These are phyloP conservation scores for Simplicillium sp. DNA, from an alignment of 2,329 filamentous ascomycete genomes.

Conservation along the genomic window DNA sequence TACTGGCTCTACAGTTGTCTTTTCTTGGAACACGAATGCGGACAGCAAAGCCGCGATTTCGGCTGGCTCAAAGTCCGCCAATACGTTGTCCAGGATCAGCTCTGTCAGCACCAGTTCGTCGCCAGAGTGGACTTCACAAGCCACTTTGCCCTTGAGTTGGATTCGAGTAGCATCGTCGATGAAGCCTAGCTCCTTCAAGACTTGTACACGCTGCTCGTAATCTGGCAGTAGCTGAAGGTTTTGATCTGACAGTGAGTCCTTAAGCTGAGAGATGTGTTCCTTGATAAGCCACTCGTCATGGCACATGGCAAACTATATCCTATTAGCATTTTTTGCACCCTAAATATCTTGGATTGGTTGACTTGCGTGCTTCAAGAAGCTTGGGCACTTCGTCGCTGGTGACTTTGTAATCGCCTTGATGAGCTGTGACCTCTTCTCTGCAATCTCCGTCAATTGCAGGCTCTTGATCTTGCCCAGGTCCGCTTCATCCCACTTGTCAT, in stretches of 20 bases:
- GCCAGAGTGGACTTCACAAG: slow-evolving; percentile 94
- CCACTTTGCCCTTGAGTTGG: slow-evolving; percentile 94
- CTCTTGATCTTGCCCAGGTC: slow-evolving; percentile 78
- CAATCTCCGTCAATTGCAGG: slow-evolving; percentile 68
- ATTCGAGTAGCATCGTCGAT: slow-evolving; percentile 82
- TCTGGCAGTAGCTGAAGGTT: slow-evolving; percentile 93
- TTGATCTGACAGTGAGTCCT: slow-evolving; percentile 86
- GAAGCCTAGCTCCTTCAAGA: slow-evolving; percentile 85
- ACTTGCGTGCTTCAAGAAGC: slow-evolving; percentile 82
- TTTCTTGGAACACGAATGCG: slow-evolving; percentile 95
- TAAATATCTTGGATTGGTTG: background rate
- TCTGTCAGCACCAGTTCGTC: slow-evolving; percentile 95
- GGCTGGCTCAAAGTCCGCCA: slow-evolving; percentile 89
- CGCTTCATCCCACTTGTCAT: slow-evolving; percentile 71
- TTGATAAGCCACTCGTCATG: slow-evolving; percentile 96
- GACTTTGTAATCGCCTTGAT: slow-evolving; percentile 54
- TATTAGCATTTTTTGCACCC: slow-evolving; percentile 15
- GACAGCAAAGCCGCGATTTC: slow-evolving; percentile 93
- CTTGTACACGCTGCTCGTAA: slow-evolving; percentile 89
- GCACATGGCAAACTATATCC: slow-evolving; percentile 79
- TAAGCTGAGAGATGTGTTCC: slow-evolving; percentile 81
- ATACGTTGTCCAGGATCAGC: slow-evolving; percentile 89
- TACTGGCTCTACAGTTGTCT: slow-evolving; percentile 73
- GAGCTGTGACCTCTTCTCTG: slow-evolving; percentile 60
- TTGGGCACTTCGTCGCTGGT: slow-evolving; percentile 58